Evolutionary conservation across 2,329 filamentous ascomycete genomes (phyloP), one percentile per base, ranked within the genome.

Genomic region (Ascochyta viciae-villosae): DNA sequence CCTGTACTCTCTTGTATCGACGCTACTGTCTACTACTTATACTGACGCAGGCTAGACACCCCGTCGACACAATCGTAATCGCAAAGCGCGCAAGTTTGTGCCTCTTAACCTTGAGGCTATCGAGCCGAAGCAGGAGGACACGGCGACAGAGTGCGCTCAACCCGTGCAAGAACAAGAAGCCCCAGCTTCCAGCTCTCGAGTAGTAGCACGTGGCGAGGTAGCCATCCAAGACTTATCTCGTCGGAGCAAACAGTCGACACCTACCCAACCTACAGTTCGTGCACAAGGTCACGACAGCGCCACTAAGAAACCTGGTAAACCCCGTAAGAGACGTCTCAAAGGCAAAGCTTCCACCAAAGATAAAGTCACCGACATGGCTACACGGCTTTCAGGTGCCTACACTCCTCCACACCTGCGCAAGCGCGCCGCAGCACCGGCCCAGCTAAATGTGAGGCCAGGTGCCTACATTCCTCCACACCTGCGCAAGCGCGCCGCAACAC

Each of bases 321-420:
- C 23, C 6, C 9, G 12, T 13, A 22, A 39, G 37, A 39, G 10
- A 39, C 19, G 3, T 5, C 16, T 6, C 16, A 24, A 39, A 39
- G 12, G 19, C 37, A 24, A 39, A 12, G 2, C 4, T 16, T 4
- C n/a, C 19, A 5, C 16, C 12, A 22, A 26, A 41, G 23, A 15
- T 23, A 26, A 16, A 26, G 19, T 16, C 39, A 9, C 15, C 13
- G 12, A 37, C 9, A 66, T 63, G 63, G 29, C 38, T 35, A 12
- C 9, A 4, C 26, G 34, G 9, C 47, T 44, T 8, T 26, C 54
- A 7, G 44, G 48, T 27, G 60, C 43, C 6, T 70, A 58, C 13
- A 23, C 70, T 16, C 67, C 70, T 13, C 68, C 68, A 9, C 67
- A 72, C 42, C 6, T 68, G 35, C 70, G 68, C 44, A 66, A 63